Evolutionary conservation across 306 rosid species (phyloP).

Genomic region (Fagus sylvatica): DNA sequence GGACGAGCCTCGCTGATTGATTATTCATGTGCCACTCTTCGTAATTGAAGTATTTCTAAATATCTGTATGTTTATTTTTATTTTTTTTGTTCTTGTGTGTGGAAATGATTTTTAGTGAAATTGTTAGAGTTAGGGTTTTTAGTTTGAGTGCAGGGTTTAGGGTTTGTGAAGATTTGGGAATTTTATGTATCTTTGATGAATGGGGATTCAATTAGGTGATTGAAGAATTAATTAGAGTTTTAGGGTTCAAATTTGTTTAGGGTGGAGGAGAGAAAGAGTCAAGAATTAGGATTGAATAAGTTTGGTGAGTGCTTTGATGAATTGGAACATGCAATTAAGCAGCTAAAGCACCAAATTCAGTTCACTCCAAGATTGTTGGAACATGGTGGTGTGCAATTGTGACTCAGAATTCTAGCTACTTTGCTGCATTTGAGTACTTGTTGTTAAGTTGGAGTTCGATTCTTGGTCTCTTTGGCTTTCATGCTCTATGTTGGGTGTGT

Average conservation of each 20-base stretch:
- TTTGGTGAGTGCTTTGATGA: not conserved
- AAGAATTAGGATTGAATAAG: constrained; percentile 12
- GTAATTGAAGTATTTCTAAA: constrained; percentile 53
- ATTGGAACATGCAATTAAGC: not conserved
- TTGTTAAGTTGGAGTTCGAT: constrained; percentile 34
- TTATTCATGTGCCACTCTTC: not conserved
- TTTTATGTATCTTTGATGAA: constrained; percentile 41
- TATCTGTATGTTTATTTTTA: constrained; percentile 48
- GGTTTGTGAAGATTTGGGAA: constrained; percentile 44
- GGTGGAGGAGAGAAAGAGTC: constrained; percentile 31
- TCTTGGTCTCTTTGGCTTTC: constrained; percentile 39
- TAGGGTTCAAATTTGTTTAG: constrained; percentile 54
- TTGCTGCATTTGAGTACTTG: constrained; percentile 11
- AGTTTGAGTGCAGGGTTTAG: constrained; percentile 29
- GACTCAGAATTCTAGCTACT: not conserved
- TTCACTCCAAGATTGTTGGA: not conserved
- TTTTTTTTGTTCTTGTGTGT: constrained; percentile 46
- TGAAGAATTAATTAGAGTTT: constrained; percentile 42
- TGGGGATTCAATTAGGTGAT: constrained; percentile 55
- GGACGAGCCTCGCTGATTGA: constrained; percentile 67
- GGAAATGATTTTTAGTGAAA: constrained; percentile 46
- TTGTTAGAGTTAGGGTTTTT: constrained; percentile 54
- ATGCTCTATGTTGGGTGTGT: constrained; percentile 34
- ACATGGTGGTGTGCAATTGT: not conserved
- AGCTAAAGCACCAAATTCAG: not conserved